phyloP scores from a whole-genome alignment of 2,329 filamentous ascomycete species.

The Hypocreales sp. region DNA sequence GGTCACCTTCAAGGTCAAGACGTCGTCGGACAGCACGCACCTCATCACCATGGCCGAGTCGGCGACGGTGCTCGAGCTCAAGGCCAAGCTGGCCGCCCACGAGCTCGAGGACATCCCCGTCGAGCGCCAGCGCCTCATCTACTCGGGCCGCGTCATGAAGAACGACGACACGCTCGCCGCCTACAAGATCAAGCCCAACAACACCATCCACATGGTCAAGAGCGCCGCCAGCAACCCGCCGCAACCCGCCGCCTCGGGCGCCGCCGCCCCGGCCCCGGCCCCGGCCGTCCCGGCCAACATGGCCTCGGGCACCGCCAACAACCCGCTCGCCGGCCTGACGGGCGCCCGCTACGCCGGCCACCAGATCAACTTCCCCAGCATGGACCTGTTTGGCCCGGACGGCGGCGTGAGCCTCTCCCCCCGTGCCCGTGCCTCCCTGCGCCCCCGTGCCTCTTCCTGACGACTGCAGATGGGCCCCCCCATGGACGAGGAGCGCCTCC shows the following conservation, averaged over 20 bases:
- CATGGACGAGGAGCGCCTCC: slow-evolving; percentile 63
- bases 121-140: slow-evolving; percentile 88
- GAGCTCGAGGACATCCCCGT: slow-evolving; percentile 78
- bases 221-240: slow-evolving; percentile 75
- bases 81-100: slow-evolving; percentile 66
- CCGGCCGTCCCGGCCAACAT: slow-evolving; percentile 53
- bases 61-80: slow-evolving; percentile 71
- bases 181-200: slow-evolving; percentile 92
- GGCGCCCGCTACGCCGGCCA: slow-evolving; percentile 90
- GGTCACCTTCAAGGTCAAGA: slow-evolving; percentile 94
- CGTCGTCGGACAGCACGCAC: slow-evolving; percentile 79
- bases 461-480: slow-evolving; percentile 69
- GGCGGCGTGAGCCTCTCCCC: slow-evolving; percentile 67
- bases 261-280: slow-evolving; percentile 24
- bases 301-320: slow-evolving; percentile 70
- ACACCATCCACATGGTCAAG: slow-evolving; percentile 94
- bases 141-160: slow-evolving; percentile 93
- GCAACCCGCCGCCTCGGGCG: slow-evolving; percentile 23
- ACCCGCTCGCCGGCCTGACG: slow-evolving; percentile 78
- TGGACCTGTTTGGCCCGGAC: slow-evolving; percentile 83
- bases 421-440: not conserved
- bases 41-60: slow-evolving; percentile 64
- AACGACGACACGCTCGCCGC: slow-evolving; percentile 71
- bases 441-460: slow-evolving; percentile 5
- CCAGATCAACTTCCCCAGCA: slow-evolving; percentile 64